Evolutionary conservation across 441 rosid genomes (phyloP).

Genomic region (Populus hybrid): DNA sequence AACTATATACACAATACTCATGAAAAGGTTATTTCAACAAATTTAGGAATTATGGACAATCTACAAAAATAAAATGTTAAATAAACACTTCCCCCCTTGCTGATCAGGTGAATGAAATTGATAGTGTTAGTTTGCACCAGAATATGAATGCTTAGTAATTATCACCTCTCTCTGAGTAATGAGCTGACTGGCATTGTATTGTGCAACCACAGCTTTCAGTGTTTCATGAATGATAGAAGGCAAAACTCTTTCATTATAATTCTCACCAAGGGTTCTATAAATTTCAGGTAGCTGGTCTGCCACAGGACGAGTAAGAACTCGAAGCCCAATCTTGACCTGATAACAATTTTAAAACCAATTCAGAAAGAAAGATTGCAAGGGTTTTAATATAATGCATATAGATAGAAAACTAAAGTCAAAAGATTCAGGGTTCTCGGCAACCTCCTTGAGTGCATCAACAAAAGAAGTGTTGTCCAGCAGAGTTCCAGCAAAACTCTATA

Average conservation of each 20-base stretch:
- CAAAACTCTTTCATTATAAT: constrained; percentile 82
- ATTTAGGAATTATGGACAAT: background rate
- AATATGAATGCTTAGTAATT: background rate
- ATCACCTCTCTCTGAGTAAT: constrained; percentile 88
- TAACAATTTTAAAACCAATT: constrained; percentile 6
- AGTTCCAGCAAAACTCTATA: background rate
- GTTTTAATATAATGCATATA: background rate
- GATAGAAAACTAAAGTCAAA: background rate
- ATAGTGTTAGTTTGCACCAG: background rate
- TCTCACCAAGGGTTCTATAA: constrained; percentile 80
- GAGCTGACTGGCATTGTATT: constrained; percentile 95
- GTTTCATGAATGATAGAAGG: constrained; percentile 92
- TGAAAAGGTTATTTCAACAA: background rate
- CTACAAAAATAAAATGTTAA: background rate
- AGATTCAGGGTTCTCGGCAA: background rate
- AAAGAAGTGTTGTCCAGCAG: background rate
- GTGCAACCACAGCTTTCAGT: constrained; percentile 91
- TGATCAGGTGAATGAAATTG: background rate
- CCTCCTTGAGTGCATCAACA: background rate
- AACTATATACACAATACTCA: background rate
- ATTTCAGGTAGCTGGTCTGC: constrained; percentile 64
- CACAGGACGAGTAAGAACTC: constrained; percentile 89
- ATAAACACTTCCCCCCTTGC: background rate
- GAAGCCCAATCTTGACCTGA: constrained; percentile 90
- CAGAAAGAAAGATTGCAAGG: background rate